Evolutionary conservation across 176 grass and related monocot genomes (phyloP), one percentile per base, ranked within the genome.

Genomic region (Hordeum marinum): DNA sequence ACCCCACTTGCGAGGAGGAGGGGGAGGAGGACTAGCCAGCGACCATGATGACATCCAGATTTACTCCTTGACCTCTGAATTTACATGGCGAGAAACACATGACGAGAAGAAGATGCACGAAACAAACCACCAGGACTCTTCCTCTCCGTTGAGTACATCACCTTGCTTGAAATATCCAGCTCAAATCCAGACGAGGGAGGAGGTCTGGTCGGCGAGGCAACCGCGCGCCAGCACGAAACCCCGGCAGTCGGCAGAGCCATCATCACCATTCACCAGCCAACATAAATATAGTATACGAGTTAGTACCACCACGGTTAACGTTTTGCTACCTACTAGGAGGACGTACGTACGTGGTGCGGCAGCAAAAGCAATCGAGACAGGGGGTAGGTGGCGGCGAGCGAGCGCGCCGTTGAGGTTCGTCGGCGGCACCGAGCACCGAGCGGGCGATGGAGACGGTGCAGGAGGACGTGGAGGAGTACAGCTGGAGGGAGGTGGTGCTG

Each of bases 401-500:
- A 8, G 48, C 5, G 26, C 18, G 31, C 9, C 14, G 11, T 72
- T 55, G 8, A n/a, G 10, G 20, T 34, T 6, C 52, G 50, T 18
- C 4, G 1, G 14, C 27, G 76, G 65, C 8, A 21, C 52, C 52
- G 52, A 55, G 2, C 18, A 55, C 18, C 7, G 52, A 21, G 7
- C 48, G 21, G 54, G 2, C 7, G 70, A 94, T 97, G 90, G 94
- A 97, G 88, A 80, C 82, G 43, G 70, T 92, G 90, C 67, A 80
- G 60, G 92, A 97, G 86, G 80, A 77, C 36, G 92, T 94, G 90
- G 91, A 81, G 83, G 94, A 92, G 88, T 92, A 97, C 81, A 90
- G 79, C 78, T 97, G 94, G 94, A 69, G 92, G 77, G 94, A 97
- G 86, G 94, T 97, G 90, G 74, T 89, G 76, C 86, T 91, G 61